Base-by-base conservation (phyloP, 2,329 filamentous ascomycete genomes). In the Verticillium alfalfae region DNA sequence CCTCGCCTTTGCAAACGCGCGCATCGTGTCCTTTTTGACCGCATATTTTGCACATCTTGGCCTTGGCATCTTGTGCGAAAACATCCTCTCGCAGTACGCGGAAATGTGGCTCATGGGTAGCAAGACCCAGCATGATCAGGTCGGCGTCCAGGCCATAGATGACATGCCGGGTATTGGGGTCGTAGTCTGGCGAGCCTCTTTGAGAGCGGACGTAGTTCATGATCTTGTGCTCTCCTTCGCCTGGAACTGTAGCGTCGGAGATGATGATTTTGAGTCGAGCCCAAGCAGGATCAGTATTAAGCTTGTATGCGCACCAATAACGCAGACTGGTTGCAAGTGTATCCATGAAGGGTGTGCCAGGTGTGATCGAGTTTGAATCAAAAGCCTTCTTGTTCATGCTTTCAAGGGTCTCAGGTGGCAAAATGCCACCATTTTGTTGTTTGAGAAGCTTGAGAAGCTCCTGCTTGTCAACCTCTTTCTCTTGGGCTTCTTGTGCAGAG, bases 191-290 rank as follows among this genome's bases (percentile, higher is more conserved):
- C 60, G 92, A 95, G 58, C 90, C 87, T 70, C 95, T 88, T 76
- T 99, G 96, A 41, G 94, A 97, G 70, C 95, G 89, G 67, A 99
- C 87, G 74, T 98, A 99, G 68, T 95, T 89, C 95, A 99, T 99
- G 72, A 99, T 98, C 77, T 99, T 99, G 76, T 99, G 95, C 79
- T 99, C 95, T 73, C 95, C 95, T 78, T 99, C 95, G 72, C 95
- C 95, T 60, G 95, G 95, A 45, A 99, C 93, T 49, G 94, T 97
- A 60, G 95, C 94, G 80, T 99, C 95, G 9, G 95, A 99, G 67
- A 99, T 98, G 75, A 99, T 96, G 74, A 99, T 86, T 82, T 99
- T 99, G 74, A 97, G 82, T 74, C 93, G 93, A 65, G 91, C 91
- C 96, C 96, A 99, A 58, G 89, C 92, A 37, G 94, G 93, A 74